Percentiles rank a stretch among this genome's conserved stretches.
Evolutionary conservation across 2,329 filamentous ascomycete genomes (phyloP).

Genomic region (Aspergillus fumigatiaffinis): DNA sequence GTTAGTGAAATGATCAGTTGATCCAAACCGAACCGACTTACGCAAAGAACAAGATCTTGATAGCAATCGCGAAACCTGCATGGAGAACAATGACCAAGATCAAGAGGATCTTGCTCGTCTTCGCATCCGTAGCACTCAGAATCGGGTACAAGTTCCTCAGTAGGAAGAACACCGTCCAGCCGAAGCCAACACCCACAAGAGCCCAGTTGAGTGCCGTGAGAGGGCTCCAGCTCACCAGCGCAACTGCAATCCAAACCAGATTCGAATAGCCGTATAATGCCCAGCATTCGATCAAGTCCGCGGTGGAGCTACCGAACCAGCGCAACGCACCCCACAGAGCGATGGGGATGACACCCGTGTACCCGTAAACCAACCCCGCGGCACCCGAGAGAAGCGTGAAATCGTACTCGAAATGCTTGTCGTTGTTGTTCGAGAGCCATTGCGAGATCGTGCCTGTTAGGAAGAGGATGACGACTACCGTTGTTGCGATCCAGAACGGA

Average conservation of each 20-base stretch:
- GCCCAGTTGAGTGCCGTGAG: slow-evolving; percentile 86
- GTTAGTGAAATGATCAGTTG: slow-evolving; percentile 12
- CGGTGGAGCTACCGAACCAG: slow-evolving; percentile 92
- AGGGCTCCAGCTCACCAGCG: slow-evolving; percentile 84
- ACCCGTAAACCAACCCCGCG: slow-evolving; percentile 90
- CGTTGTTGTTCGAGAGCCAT: slow-evolving; percentile 68
- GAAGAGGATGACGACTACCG: slow-evolving; percentile 92
- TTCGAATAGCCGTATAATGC: slow-evolving; percentile 95
- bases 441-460: slow-evolving; percentile 91
- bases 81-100: slow-evolving; percentile 81
- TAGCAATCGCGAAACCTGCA: slow-evolving; percentile 83
- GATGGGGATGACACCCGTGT: slow-evolving; percentile 82
- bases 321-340: slow-evolving; percentile 81
- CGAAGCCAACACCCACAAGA: slow-evolving; percentile 85
- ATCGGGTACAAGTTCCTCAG: slow-evolving; percentile 87
- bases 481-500: slow-evolving; percentile 98
- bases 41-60: slow-evolving; percentile 96
- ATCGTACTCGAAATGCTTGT: slow-evolving; percentile 79
- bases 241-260: slow-evolving; percentile 94
- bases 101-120: slow-evolving; percentile 84
- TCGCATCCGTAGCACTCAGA: slow-evolving; percentile 84
- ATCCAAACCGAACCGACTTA: slow-evolving; percentile 33
- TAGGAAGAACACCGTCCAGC: slow-evolving; percentile 75
- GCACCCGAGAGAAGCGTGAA: slow-evolving; percentile 85
- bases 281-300: slow-evolving; percentile 92